Conservation (phyloP, 208 protist genomes). For the Spongospora subterranea region DNA sequence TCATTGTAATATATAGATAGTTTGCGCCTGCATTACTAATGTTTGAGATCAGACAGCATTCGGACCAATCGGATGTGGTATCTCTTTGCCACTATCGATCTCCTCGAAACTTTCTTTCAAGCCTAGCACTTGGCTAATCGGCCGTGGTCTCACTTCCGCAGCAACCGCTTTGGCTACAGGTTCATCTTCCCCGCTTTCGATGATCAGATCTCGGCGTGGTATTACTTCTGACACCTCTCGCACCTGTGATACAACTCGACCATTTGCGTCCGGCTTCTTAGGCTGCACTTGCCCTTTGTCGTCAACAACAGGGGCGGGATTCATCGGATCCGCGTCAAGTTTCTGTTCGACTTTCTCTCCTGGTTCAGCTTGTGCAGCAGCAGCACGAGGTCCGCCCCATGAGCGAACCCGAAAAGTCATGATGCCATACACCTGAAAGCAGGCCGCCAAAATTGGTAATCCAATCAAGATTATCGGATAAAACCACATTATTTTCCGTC, state of each 20-base stretch:
- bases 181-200: neutral
- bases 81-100: neutral
- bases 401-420: conserved; percentile 32
- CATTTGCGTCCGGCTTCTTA: neutral
- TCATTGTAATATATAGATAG: too few relatives aligned
- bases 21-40: too few relatives aligned
- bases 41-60: neutral
- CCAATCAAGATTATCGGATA: conserved; percentile 40
- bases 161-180: neutral
- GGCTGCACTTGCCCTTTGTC: neutral
- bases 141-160: neutral
- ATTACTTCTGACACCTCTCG: neutral
- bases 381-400: conserved; percentile 37
- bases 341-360: neutral
- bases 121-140: neutral
- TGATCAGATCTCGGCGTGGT: neutral
- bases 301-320: too few relatives aligned
- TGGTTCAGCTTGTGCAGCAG: neutral
- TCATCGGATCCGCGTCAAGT: neutral
- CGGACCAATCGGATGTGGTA: neutral
- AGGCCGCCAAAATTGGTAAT: conserved; percentile 34
- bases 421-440: conserved; percentile 33
- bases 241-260: neutral
- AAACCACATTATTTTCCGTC: conserved; percentile 47
- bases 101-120: neutral